Conservation (phyloP, 2,329 filamentous ascomycete genomes). For the Helotiales sp. region DNA sequence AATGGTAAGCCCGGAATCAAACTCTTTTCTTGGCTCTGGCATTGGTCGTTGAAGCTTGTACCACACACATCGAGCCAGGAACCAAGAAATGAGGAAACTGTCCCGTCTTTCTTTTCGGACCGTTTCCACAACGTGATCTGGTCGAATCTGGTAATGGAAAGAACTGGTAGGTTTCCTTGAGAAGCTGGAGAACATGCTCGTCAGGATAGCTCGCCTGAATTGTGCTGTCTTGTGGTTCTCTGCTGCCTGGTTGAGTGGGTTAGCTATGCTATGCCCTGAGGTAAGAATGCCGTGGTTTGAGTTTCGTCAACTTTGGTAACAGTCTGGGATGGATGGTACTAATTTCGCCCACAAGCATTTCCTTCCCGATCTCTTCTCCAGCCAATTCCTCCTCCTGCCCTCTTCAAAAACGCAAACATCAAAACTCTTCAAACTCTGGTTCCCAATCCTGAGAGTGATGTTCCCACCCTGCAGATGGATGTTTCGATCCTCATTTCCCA, state of each 20-base stretch:
- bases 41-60: neutral
- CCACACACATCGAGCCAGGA: neutral
- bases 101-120: neutral
- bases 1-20: slow-evolving; percentile 4
- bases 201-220: neutral
- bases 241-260: neutral
- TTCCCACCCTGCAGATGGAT: neutral
- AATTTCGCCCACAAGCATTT: neutral
- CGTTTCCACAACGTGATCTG: neutral
- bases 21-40: neutral
- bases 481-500: neutral
- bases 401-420: neutral
- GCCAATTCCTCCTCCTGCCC: neutral
- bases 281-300: neutral
- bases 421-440: neutral
- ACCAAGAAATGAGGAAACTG: neutral
- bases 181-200: neutral
- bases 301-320: slow-evolving; percentile 10
- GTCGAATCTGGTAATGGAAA: neutral
- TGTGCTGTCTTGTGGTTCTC: neutral
- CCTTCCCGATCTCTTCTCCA: neutral
- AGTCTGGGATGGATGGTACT: slow-evolving; percentile 1
- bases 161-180: neutral
- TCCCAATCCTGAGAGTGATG: neutral
- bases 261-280: neutral